These are phyloP conservation scores for Umbelopsis sp. DNA, from an alignment of 192 early-diverging fungal genomes.

Conservation along the genomic window DNA sequence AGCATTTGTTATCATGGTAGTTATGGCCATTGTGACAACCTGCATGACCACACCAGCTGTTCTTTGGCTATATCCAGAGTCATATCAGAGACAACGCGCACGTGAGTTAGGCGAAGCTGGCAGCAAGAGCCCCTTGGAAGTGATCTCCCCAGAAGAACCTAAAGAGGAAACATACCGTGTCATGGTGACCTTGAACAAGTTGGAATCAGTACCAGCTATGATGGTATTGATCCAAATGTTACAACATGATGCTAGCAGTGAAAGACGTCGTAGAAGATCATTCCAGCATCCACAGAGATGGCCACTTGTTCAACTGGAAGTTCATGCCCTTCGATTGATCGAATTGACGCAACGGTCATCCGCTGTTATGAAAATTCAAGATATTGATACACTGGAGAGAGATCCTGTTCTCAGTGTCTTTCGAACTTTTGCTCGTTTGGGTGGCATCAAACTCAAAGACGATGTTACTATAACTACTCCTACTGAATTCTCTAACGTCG, in stretches of 20 bases:
- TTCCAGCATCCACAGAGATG: constrained; percentile 9
- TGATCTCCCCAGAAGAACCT: constrained; percentile 17
- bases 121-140: constrained; percentile 22
- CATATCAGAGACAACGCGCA: constrained; percentile 52
- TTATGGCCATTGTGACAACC: constrained; percentile 87
- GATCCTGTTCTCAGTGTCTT: constrained; percentile 86
- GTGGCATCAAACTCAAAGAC: constrained; percentile 63
- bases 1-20: constrained; percentile 74
- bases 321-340: constrained; percentile 76
- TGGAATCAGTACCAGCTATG: constrained; percentile 67
- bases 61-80: constrained; percentile 69
- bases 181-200: constrained; percentile 61
- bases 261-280: background rate
- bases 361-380: constrained; percentile 75
- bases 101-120: background rate
- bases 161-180: constrained; percentile 31
- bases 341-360: constrained; percentile 81
- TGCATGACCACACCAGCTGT: constrained; percentile 85
- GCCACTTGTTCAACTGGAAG: constrained; percentile 16
- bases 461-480: constrained; percentile 59
- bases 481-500: constrained; percentile 70
- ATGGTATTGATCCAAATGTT: constrained; percentile 70
- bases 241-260: constrained; percentile 36
- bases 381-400: constrained; percentile 59
- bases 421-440: constrained; percentile 77